Evolutionary conservation across 2,329 filamentous ascomycete genomes (phyloP), one percentile per base, ranked within the genome.

Genomic region (Xenoacremonium recifei): DNA sequence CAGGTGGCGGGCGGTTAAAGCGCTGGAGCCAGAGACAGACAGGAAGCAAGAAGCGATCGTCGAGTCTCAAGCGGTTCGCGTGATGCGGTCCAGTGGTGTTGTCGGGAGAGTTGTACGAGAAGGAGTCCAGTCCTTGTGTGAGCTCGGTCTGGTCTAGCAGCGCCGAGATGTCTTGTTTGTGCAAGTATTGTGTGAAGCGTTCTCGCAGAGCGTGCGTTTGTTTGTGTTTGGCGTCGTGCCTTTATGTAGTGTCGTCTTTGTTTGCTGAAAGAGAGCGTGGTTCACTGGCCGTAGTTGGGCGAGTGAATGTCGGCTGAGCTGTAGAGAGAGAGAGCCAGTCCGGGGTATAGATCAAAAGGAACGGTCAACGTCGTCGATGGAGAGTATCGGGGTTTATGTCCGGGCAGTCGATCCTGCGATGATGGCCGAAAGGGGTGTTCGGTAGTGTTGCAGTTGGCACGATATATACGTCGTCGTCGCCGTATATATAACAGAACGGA

Each of bases 321-420:
- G 32, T 20, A 6, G 7, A 9, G 23, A 9, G 23, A 9, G 9
- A 16, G 31, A 4, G 31, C 7, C 16, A 34, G 17, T n/a, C 34
- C 37, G 38, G 41, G 35, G 35, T 21, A 35, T 43, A 39, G 29
- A 35, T 45, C 40, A 48, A 44, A 56, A 51, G 41, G 46, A 62
- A 59, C 53, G 58, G 39, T 60, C 58, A 59, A 62, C 52, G 56
- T 62, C 54, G 51, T 62, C 54, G 51, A 51, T 45, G 48, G 38
- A 47, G n/a, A n/a, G 50, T 49, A 47, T 56, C 47, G 41, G 47
- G 10, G 16, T 50, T 45, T 45, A 48, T 54, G 52, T 50, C 45
- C 43, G 46, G 36, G 40, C 43, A 31, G 58, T 58, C 55, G 55
- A 50, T 58, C 55, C 55, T 58, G 55, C 55, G 55, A 58, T 52